Base-by-base conservation (phyloP, 208 protist species). In the Lotmaria passim region DNA sequence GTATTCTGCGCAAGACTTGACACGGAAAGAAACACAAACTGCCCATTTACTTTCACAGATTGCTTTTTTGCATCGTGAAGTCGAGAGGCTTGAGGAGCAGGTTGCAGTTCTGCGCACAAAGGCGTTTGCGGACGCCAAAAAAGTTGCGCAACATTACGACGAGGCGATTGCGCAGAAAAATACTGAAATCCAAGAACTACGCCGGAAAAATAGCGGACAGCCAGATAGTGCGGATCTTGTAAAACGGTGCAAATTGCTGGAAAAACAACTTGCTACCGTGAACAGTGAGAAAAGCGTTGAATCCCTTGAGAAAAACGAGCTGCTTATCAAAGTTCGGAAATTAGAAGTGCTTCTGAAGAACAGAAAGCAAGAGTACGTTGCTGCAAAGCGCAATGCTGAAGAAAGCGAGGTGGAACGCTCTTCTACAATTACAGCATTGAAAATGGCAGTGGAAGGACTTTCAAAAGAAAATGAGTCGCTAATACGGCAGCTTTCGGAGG, bases 51-150 rank as follows among this genome's bases (percentile, higher is more conserved):
- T 91, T 11, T 78, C 76, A 3, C 90, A 96, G 51, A 93, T 96
- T 43, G 74, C 48, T 8, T 93, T 93, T 84, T 67, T 96, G 14
- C 90, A 95, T 57, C 83, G 80, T 58, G 90, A 95, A 61, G 85
- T 95, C 28, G 87, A 95, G 30, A 69, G 90, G 8, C 75, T 95
- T 24, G 90, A 95, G 57, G 24, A 79, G 23, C 79, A 86, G 28
- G 64, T 85, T 0, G 50, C 34, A 26, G 59, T 21, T 0, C 47
- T 82, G 46, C 83, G 89, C 12, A 43, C 55, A 30, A 77, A 82
- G 34, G 47, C 70, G 6, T 63, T 50, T 11, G 61, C 64, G 19
- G 83, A 90, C 12, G 51, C 52, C 8, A 64, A 62, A 21, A 52
- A 69, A 46, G 33, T 82, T 19, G 28, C 70, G 17, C 48, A 67